Evolutionary conservation across 345 rosid genomes (phyloP), one percentile per base, ranked within the genome.

Genomic region (Eutrema yunnanense): DNA sequence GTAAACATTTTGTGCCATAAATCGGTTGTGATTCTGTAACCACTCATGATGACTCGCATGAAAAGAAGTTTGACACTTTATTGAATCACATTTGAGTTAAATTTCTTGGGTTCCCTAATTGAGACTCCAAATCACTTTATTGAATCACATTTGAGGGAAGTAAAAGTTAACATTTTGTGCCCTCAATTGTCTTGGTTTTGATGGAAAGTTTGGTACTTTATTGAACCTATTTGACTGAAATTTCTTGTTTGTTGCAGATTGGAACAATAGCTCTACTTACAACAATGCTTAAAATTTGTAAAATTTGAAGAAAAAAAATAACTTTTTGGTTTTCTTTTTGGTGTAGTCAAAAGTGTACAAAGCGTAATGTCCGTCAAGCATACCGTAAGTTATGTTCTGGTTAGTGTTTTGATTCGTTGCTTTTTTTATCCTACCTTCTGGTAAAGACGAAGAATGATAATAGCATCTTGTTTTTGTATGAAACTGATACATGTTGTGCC

Each of bases 231-330:
- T 56, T 58, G 46, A 67, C 44, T 53, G 14, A 40, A 12, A 19
- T 34, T 2, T 52, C 2, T 54, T 61, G 72, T 43, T 29, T 70
- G n/a, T 11, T 83, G 83, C 85, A 95, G 99, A 81, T 90, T 51
- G 99, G 99, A 77, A 80, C 86, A 3, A 76, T 90, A 62, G 43
- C 83, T 75, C 86, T 87, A 64, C 80, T 95, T 73, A 66, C 96
- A 49, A 65, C 85, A 81, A 82, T 93, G 54, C 22, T 22, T 22
- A 22, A 22, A 22, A 22, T 22, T 22, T 22, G 22, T 22, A 22
- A 22, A 22, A 22, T 22, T 22, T 22, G 22, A 22, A 22, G 22
- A 22, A 22, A 22, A 22, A 22, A 22, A 22, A 22, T 16, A 22
- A 22, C 22, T 1, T 22, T 22, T 22, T 22, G 22, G 22, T 22